A percentile compares a stretch with the other conserved stretches of the same genome.
Evolutionary conservation across 371 early-diverging fungal species (phyloP).

Genomic region (Mycotypha africana): DNA sequence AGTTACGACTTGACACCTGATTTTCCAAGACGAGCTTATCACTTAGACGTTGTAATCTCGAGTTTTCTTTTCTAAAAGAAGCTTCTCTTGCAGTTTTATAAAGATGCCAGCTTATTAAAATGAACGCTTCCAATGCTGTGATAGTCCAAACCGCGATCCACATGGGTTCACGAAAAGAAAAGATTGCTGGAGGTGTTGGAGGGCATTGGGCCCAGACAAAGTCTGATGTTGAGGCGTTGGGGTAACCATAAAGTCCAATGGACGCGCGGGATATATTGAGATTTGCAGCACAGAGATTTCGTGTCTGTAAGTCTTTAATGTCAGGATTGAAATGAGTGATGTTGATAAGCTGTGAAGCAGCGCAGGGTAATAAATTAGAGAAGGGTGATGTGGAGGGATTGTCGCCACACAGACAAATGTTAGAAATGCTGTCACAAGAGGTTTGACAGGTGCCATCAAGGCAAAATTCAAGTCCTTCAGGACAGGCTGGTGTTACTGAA

Average conservation of each 20-base stretch:
- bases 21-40: not conserved
- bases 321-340: conserved; percentile 40
- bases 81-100: conserved; percentile 36
- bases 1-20: not conserved
- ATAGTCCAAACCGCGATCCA: conserved; percentile 45
- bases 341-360: conserved; percentile 29
- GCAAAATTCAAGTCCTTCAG: conserved; percentile 35
- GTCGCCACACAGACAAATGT: conserved; percentile 27
- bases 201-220: conserved; percentile 45
- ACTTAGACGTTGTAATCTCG: not conserved
- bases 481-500: conserved; percentile 29
- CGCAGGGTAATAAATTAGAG: conserved; percentile 23
- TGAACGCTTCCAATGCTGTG: conserved; percentile 26
- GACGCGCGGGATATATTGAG: conserved; percentile 14
- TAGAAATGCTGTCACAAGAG: conserved; percentile 30
- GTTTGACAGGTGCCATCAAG: conserved; percentile 45
- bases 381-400: not conserved
- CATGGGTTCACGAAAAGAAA: conserved; percentile 37
- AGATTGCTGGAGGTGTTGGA: conserved; percentile 15
- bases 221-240: conserved; percentile 1
- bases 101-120: conserved; percentile 42
- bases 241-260: conserved; percentile 22
- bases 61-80: not conserved
- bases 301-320: conserved; percentile 30
- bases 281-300: conserved; percentile 29